phyloP scores from a whole-genome alignment of 495 filamentous ascomycete genomes.

The Daldinia bambusicola region DNA sequence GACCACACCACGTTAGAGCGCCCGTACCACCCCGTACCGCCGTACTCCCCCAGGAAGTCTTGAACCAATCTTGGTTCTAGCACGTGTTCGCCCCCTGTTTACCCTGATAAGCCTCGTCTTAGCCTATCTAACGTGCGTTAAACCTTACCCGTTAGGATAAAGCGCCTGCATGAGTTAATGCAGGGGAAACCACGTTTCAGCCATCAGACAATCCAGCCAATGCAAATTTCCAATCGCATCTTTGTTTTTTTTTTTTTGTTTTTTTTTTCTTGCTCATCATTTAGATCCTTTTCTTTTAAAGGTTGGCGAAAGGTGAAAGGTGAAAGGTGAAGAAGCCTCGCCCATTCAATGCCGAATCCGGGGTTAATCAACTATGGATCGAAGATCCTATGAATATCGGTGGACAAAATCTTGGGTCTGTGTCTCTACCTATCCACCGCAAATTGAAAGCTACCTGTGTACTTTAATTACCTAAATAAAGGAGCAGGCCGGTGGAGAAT shows the following conservation, averaged over 20 bases:
- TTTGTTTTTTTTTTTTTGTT: constrained; percentile 10
- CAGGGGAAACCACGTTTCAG: constrained; percentile 44
- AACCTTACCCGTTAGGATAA: constrained; percentile 36
- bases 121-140: constrained; percentile 11
- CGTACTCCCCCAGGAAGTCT: not conserved
- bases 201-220: constrained; percentile 20
- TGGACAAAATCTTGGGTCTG: not conserved
- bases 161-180: constrained; percentile 36
- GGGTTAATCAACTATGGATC: constrained; percentile 20
- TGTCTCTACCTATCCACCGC: not conserved
- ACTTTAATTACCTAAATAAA: not conserved
- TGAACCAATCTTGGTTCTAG: constrained; percentile 30
- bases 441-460: not conserved
- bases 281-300: not conserved
- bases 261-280: too few relatives aligned
- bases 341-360: constrained; percentile 22
- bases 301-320: constrained; percentile 13
- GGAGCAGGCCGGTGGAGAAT: not conserved
- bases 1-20: constrained; percentile 5
- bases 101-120: constrained; percentile 1
- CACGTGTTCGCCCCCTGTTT: constrained; percentile 15
- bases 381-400: not conserved
- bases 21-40: constrained; percentile 9
- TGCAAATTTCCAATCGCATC: constrained; percentile 14
- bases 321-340: too few relatives aligned